phyloP scores from a whole-genome alignment of 2,329 filamentous ascomycete genomes.

The Teratosphaeria nubilosa region DNA sequence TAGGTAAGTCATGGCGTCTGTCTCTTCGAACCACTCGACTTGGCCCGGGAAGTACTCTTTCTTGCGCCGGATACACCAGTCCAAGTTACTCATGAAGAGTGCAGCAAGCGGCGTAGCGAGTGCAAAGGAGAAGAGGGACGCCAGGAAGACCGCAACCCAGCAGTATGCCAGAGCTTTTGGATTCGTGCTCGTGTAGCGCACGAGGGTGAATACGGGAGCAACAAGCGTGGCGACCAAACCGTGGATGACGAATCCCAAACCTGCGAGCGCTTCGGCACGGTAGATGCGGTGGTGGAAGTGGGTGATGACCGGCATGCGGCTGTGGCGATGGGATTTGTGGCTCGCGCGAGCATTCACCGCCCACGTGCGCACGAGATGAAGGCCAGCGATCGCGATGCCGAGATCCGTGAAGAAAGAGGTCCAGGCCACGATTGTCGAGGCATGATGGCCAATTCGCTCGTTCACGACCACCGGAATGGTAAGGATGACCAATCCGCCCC shows the following conservation, averaged over 20 bases:
- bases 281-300: conserved; percentile 4
- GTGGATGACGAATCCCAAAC: conserved; percentile 7
- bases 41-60: conserved; percentile 7
- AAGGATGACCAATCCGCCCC: conserved; percentile 3
- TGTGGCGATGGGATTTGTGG: neutral
- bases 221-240: conserved; percentile 7
- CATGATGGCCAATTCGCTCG: conserved; percentile 4
- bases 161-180: conserved; percentile 6
- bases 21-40: conserved; percentile 6
- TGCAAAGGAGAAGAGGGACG: conserved; percentile 5
- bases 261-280: conserved; percentile 7
- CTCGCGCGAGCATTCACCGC: neutral
- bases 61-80: conserved; percentile 8
- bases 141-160: conserved; percentile 8
- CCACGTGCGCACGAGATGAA: conserved; percentile 3
- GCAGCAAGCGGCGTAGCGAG: conserved; percentile 7
- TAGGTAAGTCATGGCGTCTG: neutral
- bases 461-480: conserved; percentile 6
- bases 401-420: conserved; percentile 8
- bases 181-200: conserved; percentile 6
- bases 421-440: conserved; percentile 8
- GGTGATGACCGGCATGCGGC: neutral
- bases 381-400: conserved; percentile 5
- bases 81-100: conserved; percentile 9
- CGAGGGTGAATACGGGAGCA: conserved; percentile 4